Base-by-base conservation (phyloP, 2,329 filamentous ascomycete genomes). In the Colletotrichum nymphaeae region DNA sequence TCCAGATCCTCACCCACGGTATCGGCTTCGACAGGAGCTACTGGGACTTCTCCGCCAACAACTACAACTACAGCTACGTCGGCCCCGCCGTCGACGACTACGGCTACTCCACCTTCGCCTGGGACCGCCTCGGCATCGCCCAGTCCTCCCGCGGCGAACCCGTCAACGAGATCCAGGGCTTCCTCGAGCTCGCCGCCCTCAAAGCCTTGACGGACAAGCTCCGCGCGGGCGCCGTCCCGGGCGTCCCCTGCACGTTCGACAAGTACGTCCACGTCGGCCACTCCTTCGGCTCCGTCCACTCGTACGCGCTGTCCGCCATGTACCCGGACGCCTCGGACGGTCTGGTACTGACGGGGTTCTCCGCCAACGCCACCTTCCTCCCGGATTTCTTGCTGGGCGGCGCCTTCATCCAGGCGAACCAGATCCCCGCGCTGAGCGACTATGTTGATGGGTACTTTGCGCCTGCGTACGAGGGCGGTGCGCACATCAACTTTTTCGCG, bases 51-150 rank as follows among this genome's bases (percentile, higher is more conserved):
- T 79, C 88, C 0, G 88, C 84, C 81, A 85, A 90, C 78, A 82
- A 87, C 76, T 88, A 85, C 83, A 90, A 91, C 78, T 92, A 93
- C 83, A 90, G 87, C 77, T 93, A 93, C 79, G 85, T 90, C 32
- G 83, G 88, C 59, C 80, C 81, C 14, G 91, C 91, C 2, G 84
- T 91, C 2, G 86, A 85, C 55, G 75, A 84, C 9, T 84, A 87
- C 52, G 88, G 88, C 53, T 92, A 89, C 82, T 89, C 87, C 37
- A 92, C 90, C 2, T 85, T 93, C 58, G 82, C 86, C 11, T 91
- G 87, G 80, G 91, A 93, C 80, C 89, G 91, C 22, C 86, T 92
- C 6, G 91, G 91, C 37, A 86, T 92, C 55, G 90, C 88, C 53
- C 82, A 84, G 70, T 92, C 90, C 1, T 87, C 87, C 5, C 89